Evolutionary conservation across 805 yeast species (phyloP).

Genomic region (Candida anglica): DNA sequence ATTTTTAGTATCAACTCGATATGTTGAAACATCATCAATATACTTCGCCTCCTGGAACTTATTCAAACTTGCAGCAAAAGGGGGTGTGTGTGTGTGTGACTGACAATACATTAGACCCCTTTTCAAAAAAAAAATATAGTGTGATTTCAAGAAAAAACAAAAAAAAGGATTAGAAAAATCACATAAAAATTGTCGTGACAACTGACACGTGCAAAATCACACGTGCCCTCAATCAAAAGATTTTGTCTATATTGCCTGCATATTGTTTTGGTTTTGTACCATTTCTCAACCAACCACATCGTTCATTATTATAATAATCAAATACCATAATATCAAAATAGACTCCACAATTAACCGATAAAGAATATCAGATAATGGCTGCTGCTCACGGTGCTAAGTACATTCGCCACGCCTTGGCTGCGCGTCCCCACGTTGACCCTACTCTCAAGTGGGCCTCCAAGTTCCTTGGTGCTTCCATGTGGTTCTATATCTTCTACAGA

Average conservation of each 20-base stretch:
- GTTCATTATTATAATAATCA: neutral
- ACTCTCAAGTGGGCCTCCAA: slow-evolving; percentile 59
- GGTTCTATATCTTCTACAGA: slow-evolving; percentile 86
- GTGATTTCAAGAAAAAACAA: slow-evolving; percentile 1
- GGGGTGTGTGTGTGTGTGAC: too few relatives aligned
- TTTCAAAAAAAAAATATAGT: neutral
- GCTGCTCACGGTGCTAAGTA: slow-evolving; percentile 41
- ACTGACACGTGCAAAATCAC: too few relatives aligned
- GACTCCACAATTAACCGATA: too few relatives aligned
- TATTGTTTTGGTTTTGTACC: too few relatives aligned
- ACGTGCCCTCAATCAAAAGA: too few relatives aligned
- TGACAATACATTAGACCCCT: too few relatives aligned
- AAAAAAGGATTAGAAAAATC: neutral
- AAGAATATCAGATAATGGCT: slow-evolving; percentile 9
- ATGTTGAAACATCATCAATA: too few relatives aligned
- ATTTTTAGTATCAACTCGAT: too few relatives aligned
- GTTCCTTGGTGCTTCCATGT: slow-evolving; percentile 77
- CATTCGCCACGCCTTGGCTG: slow-evolving; percentile 56
- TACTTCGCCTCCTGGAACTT: too few relatives aligned
- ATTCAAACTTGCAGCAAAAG: too few relatives aligned
- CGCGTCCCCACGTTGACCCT: slow-evolving; percentile 62
- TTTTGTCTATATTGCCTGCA: too few relatives aligned
- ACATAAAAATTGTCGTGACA: too few relatives aligned
- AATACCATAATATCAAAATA: neutral
- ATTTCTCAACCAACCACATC: slow-evolving; percentile 3